A percentile compares a stretch with the other conserved stretches of the same genome.
Conservation (phyloP, 352 stramenopile species). For the Globisporangium solare region DNA sequence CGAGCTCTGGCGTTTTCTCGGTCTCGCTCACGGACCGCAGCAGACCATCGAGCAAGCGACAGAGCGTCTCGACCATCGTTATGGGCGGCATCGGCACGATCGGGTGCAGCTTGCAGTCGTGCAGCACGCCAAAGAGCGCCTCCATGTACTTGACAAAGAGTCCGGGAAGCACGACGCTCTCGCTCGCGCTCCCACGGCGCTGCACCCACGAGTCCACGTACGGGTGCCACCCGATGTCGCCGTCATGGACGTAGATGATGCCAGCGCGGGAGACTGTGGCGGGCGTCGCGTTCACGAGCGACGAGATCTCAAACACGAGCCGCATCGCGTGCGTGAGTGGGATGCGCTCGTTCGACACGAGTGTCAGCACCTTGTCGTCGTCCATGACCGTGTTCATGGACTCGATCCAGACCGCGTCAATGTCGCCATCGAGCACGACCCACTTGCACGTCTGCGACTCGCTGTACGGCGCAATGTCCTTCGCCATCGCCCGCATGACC, state of each 20-base stretch:
- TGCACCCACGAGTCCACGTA: conserved; percentile 94
- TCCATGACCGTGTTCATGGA: conserved; percentile 93
- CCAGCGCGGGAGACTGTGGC: conserved; percentile 95
- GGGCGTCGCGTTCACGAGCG: conserved; percentile 93
- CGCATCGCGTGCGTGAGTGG: conserved; percentile 94
- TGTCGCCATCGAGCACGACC: conserved; percentile 93
- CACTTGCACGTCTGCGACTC: conserved; percentile 85
- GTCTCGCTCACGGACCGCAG: conserved; percentile 63
- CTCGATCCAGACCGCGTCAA: conserved; percentile 94
- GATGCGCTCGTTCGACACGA: conserved; percentile 97
- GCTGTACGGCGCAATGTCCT: conserved; percentile 85
- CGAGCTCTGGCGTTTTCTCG: conserved; percentile 81
- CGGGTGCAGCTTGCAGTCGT: conserved; percentile 51
- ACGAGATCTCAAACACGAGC: conserved; percentile 97
- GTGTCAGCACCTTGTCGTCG: conserved; percentile 93
- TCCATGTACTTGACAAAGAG: conserved; percentile 96
- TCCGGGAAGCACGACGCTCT: conserved; percentile 78
- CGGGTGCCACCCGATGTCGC: conserved; percentile 89
- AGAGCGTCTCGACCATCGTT: conserved; percentile 87
- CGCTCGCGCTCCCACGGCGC: conserved; percentile 64
- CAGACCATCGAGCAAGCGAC: conserved; percentile 92
- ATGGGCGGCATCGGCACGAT: conserved; percentile 56
- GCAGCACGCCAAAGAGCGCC: conserved; percentile 61
- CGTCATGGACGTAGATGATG: conserved; percentile 96
- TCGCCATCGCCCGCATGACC: conserved; percentile 97